Percentiles rank a stretch among this genome's conserved stretches.
Evolutionary conservation across 352 stramenopile species (phyloP).

Genomic region (Globisporangium megalacanthum): DNA sequence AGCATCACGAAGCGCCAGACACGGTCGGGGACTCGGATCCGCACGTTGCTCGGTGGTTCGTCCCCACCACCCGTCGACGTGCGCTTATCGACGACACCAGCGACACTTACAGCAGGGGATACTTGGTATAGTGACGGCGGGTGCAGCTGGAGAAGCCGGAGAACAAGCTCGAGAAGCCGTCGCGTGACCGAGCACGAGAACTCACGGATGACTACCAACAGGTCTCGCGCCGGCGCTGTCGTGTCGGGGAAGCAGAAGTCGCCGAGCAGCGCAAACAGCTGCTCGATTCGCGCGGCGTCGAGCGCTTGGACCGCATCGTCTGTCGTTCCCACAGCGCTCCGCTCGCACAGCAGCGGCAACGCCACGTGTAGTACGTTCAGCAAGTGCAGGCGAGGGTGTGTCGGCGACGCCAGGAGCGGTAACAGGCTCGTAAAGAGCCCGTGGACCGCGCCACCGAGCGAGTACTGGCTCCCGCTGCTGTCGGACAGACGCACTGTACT

Average conservation of each 20-base stretch:
- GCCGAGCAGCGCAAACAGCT: conserved; percentile 30
- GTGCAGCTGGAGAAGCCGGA: conserved; percentile 30
- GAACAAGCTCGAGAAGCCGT: conserved; percentile 30
- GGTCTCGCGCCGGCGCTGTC: neutral
- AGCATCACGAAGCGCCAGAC: conserved; percentile 39
- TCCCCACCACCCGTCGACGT: neutral
- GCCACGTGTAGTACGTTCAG: conserved; percentile 44
- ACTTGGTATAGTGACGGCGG: conserved; percentile 26
- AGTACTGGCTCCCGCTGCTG: conserved; percentile 19
- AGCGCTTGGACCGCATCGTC: neutral
- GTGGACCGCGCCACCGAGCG: conserved; percentile 33
- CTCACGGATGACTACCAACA: neutral
- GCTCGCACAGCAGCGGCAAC: conserved; percentile 25
- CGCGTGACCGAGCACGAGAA: conserved; percentile 4
- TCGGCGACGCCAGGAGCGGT: conserved; percentile 36
- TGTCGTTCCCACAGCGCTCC: too few relatives aligned
- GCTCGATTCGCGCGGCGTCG: conserved; percentile 23
- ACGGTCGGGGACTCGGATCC: conserved; percentile 21
- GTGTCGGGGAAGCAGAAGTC: conserved; percentile 23
- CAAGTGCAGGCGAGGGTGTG: conserved; percentile 49
- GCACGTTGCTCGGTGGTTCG: neutral
- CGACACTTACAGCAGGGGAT: neutral
- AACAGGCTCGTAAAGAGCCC: conserved; percentile 41
- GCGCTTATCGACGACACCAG: neutral
- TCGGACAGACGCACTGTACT: neutral